Percentiles rank a stretch among this genome's conserved stretches.
Conservation (phyloP, 768 basidiomycete genomes). For the Gymnopilus dilepis region DNA sequence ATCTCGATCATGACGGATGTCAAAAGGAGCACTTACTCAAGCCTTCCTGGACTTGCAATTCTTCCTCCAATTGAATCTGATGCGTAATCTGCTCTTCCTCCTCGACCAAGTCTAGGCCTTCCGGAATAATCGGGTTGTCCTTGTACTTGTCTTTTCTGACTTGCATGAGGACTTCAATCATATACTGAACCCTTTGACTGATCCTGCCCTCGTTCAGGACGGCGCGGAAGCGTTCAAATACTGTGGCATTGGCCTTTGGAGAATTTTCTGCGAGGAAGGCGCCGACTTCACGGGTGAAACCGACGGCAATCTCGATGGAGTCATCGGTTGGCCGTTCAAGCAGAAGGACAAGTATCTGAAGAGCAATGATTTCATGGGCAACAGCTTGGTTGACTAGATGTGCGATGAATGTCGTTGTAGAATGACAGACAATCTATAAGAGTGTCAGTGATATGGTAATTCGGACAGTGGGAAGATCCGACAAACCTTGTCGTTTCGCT, state of each 20-base stretch:
- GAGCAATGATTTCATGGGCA: constrained; percentile 91
- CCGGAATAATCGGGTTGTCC: constrained; percentile 94
- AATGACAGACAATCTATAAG: constrained; percentile 85
- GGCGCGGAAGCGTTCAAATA: constrained; percentile 96
- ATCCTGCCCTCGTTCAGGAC: constrained; percentile 95
- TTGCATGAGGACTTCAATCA: constrained; percentile 99
- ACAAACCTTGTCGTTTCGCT: constrained; percentile 95
- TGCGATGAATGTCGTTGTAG: constrained; percentile 88
- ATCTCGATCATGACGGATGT: not conserved
- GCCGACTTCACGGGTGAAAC: constrained; percentile 97
- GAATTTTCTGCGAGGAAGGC: constrained; percentile 93
- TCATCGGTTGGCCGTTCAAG: constrained; percentile 97
- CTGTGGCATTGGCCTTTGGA: constrained; percentile 92
- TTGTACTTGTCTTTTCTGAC: constrained; percentile 99
- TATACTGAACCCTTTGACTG: constrained; percentile 97
- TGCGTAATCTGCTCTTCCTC: constrained; percentile 99
- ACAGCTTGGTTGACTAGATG: constrained; percentile 95
- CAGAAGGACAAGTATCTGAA: constrained; percentile 94
- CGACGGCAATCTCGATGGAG: constrained; percentile 97
- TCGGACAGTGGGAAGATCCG: not conserved
- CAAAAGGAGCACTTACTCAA: constrained; percentile 68
- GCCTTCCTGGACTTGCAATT: constrained; percentile 92
- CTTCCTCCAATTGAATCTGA: constrained; percentile 89
- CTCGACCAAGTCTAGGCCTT: constrained; percentile 95
- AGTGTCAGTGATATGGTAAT: not conserved